These are phyloP conservation scores for Mycena sanguinolenta DNA, from an alignment of 768 basidiomycete genomes.

Conservation along the genomic window DNA sequence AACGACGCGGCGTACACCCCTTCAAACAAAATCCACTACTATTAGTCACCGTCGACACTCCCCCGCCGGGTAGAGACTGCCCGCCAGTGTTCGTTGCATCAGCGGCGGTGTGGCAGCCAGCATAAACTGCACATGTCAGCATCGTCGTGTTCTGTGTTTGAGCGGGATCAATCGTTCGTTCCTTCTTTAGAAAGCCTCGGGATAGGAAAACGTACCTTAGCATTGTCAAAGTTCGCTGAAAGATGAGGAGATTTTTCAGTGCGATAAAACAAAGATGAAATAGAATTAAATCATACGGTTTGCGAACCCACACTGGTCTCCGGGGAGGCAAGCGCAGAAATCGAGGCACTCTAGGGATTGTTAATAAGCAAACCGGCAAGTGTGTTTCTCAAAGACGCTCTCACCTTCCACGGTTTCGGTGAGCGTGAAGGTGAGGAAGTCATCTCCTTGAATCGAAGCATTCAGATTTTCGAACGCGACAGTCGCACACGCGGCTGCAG, in stretches of 20 bases:
- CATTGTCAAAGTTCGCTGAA: constrained; percentile 20
- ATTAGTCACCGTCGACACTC: constrained; percentile 21
- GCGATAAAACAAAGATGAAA: background rate
- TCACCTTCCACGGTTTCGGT: constrained; percentile 33
- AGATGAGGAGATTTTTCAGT: too few species aligned
- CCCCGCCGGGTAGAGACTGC: constrained; percentile 31
- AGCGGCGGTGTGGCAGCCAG: constrained; percentile 30
- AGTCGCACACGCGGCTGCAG: constrained; percentile 14
- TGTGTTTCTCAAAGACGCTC: background rate
- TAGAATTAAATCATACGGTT: constrained; percentile 18
- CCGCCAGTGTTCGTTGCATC: constrained; percentile 34
- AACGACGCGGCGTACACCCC: too few species aligned
- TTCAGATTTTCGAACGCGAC: constrained; percentile 27
- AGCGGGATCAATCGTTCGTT: too few species aligned
- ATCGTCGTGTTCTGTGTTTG: constrained; percentile 13
- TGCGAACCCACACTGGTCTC: constrained; percentile 25
- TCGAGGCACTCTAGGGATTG: constrained; percentile 19
- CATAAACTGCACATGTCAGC: constrained; percentile 32
- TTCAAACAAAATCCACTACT: constrained; percentile 30
- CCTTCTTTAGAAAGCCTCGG: background rate
- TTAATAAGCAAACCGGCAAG: too few species aligned
- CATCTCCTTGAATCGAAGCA: constrained; percentile 26
- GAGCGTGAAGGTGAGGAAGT: constrained; percentile 29
- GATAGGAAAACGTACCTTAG: constrained; percentile 6
- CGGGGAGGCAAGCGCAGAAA: constrained; percentile 24